Evolutionary conservation across 164 flowering plant species (phyloP).

Genomic region (Annona cherimola): DNA sequence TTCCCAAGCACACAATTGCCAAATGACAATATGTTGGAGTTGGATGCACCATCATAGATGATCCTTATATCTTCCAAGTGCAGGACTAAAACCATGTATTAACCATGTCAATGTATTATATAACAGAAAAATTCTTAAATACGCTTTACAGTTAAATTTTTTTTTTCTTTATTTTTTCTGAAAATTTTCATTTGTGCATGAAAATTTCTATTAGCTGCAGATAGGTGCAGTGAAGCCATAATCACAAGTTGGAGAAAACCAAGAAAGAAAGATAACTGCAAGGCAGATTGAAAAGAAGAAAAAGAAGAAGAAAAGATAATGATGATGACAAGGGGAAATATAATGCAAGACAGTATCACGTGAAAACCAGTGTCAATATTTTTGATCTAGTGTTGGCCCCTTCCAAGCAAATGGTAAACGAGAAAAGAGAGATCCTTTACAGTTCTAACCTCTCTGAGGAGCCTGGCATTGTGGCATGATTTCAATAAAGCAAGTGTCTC

Average conservation of each 20-base stretch:
- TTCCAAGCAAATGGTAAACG: background rate
- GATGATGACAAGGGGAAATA: too few species aligned
- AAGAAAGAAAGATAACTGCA: background rate
- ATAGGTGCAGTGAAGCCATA: background rate
- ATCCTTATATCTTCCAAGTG: too few species aligned
- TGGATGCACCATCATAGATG: background rate
- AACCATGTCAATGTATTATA: too few species aligned
- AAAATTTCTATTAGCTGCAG: too few species aligned
- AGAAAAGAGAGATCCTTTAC: background rate
- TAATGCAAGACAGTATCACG: background rate
- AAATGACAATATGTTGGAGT: background rate
- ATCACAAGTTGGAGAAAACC: background rate
- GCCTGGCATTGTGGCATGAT: slow-evolving; percentile 61
- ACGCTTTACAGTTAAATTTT: too few species aligned
- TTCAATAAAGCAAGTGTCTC: slow-evolving; percentile 90
- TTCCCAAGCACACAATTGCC: background rate
- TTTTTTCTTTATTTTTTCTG: too few species aligned
- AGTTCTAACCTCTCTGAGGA: slow-evolving; percentile 57
- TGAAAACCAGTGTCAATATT: slow-evolving; percentile 4
- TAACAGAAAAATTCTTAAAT: too few species aligned
- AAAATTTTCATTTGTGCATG: too few species aligned
- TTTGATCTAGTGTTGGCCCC: background rate
- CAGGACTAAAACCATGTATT: too few species aligned
- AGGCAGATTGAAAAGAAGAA: background rate
- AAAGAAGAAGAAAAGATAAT: background rate